These are phyloP conservation scores for Rhododendron henanense DNA, from an alignment of 148 eudicot genomes.

Conservation along the genomic window DNA sequence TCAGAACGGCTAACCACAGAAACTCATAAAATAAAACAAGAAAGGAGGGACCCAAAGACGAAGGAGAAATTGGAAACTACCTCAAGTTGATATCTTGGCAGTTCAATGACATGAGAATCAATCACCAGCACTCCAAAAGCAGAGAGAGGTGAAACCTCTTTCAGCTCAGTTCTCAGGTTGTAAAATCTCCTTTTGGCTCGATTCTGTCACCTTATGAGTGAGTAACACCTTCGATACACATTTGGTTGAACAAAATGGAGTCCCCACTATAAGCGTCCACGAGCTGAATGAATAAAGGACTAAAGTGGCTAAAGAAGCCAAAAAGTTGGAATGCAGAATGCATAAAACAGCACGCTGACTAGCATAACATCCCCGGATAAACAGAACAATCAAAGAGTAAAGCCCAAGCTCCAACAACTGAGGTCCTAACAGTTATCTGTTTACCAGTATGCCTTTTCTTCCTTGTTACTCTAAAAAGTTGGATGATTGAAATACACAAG, in stretches of 20 bases:
- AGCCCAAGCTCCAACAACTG: slow-evolving; percentile 33
- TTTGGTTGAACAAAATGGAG: slow-evolving; percentile 10
- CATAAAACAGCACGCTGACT: slow-evolving; percentile 20
- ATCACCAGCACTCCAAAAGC: slow-evolving; percentile 5
- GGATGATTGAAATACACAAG: slow-evolving; percentile 27
- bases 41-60: not conserved
- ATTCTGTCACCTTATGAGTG: slow-evolving; percentile 18
- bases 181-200: slow-evolving; percentile 5
- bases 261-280: slow-evolving; percentile 16
- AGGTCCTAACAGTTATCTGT: slow-evolving; percentile 26
- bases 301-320: slow-evolving; percentile 19
- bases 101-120: not conserved
- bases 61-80: slow-evolving; percentile 9
- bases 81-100: slow-evolving; percentile 6
- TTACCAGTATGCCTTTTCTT: slow-evolving; percentile 26
- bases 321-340: slow-evolving; percentile 11
- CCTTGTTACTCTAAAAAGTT: slow-evolving; percentile 19
- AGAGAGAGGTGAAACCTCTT: not conserved
- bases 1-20: not conserved
- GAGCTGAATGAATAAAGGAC: slow-evolving; percentile 18
- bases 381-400: slow-evolving; percentile 21
- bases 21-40: not conserved
- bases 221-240: slow-evolving; percentile 12
- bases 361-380: slow-evolving; percentile 9
- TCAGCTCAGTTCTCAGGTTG: not conserved